Percentiles rank a stretch among this genome's conserved stretches.
Conservation (phyloP, 192 early-diverging fungal species). For the Coemansia sp. region DNA sequence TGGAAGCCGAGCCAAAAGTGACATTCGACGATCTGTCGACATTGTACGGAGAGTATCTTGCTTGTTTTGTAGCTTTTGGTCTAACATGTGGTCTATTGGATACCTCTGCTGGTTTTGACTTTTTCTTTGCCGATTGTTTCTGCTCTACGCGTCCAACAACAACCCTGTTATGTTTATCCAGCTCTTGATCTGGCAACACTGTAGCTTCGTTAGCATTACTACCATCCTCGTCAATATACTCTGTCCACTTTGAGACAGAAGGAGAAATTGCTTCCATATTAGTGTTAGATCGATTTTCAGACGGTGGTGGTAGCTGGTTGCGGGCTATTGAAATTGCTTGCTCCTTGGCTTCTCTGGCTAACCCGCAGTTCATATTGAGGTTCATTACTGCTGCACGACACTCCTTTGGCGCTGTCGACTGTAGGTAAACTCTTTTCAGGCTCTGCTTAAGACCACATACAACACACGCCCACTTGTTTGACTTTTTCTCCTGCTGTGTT, state of each 20-base stretch:
- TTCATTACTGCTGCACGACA: conserved; percentile 42
- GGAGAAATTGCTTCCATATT: background rate
- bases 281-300: background rate
- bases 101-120: too few relatives aligned
- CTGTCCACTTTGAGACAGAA: conserved; percentile 24
- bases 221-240: conserved; percentile 10
- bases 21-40: too few relatives aligned
- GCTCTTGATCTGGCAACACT: background rate
- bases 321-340: background rate
- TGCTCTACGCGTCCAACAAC: too few relatives aligned
- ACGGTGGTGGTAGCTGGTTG: background rate
- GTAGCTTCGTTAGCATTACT: background rate
- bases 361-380: conserved; percentile 44
- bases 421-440: conserved; percentile 37
- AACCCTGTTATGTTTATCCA: conserved; percentile 2
- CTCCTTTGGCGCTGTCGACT: conserved; percentile 40
- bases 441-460: conserved; percentile 52
- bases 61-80: too few relatives aligned
- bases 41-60: too few relatives aligned
- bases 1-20: too few relatives aligned
- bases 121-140: too few relatives aligned
- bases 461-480: conserved; percentile 46
- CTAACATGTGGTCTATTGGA: too few relatives aligned
- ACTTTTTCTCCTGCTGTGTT: conserved; percentile 52
- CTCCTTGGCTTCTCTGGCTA: conserved; percentile 7